phyloP scores from a whole-genome alignment of 345 rosid genomes.

The Ceriops zippeliana region DNA sequence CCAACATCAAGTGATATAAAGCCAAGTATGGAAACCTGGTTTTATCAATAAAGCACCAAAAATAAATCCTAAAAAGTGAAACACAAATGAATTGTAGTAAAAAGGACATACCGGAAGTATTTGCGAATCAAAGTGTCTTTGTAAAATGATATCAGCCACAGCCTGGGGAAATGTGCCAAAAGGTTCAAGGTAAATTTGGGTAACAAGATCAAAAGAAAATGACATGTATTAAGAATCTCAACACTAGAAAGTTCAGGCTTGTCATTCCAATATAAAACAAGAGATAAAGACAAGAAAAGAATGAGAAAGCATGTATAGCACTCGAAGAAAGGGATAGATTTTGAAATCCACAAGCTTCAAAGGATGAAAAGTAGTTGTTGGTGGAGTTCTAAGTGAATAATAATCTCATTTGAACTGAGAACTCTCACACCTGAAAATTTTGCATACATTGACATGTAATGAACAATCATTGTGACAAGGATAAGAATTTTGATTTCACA shows the following conservation, averaged over 20 bases:
- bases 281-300: too few species aligned
- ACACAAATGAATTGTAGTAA: neutral
- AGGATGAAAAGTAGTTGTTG: neutral
- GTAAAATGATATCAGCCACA: slow-evolving; percentile 69
- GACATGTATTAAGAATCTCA: neutral
- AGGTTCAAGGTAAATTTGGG: neutral
- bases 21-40: neutral
- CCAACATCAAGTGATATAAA: too few species aligned
- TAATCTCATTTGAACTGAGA: neutral
- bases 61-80: neutral
- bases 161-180: slow-evolving; percentile 48
- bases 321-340: neutral
- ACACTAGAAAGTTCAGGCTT: neutral
- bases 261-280: too few species aligned
- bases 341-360: neutral
- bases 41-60: too few species aligned
- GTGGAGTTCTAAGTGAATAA: neutral
- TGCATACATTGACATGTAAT: neutral
- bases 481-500: neutral
- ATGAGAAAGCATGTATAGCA: too few species aligned
- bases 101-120: slow-evolving; percentile 59
- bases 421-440: neutral
- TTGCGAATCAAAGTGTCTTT: slow-evolving; percentile 56
- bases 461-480: neutral
- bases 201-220: neutral